Evolutionary conservation across 192 early-diverging fungal genomes (phyloP), one percentile per base, ranked within the genome.

Genomic region (Thamnidium elegans): DNA sequence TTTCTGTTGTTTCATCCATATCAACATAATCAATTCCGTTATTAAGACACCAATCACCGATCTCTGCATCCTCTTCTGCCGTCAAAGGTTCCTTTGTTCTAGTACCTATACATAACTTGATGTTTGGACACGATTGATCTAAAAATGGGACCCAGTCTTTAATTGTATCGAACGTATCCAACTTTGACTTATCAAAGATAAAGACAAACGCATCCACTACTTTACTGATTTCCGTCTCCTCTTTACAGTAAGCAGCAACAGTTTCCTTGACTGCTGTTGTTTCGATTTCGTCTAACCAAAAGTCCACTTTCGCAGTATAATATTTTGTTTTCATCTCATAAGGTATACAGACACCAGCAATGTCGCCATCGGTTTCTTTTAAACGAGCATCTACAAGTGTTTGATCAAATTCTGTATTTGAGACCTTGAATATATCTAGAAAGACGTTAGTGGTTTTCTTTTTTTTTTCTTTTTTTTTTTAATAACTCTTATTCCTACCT

Each of bases 11-110:
- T 39, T 54, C 70, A 34, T 85, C 70, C 14, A 86, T 70, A 68
- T 87, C 84, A 17, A 90, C 71, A 58, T 75, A 85, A 63, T 89
- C 89, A 62, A 90, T 81, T 31, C 80, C 82, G 54, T 89, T 72
- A 6, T 68, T 77, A 9, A 86, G 62, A 52, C 87, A 90, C 81
- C 81, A 90, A 48, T 84, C 79, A 42, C 82, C 81, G 65, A 68
- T 73, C 11, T 44, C 42, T 44, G 81, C 79, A 42, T 84, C 82
- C 66, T 67, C 71, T 13, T 59, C 58, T 0, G 19, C 36, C 23
- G 39, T 43, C 36, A 39, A 43, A 21, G 13, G 19, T 20, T 64
- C 17, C 15, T 70, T 61, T 44, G 50, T 39, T 9, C n/a, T 44
- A 17, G 21, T 58, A 6, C 75, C 81, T 30, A 89, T 66, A 36